Conservation (phyloP, 495 filamentous ascomycete species). For the Stereocaulon alpinum region DNA sequence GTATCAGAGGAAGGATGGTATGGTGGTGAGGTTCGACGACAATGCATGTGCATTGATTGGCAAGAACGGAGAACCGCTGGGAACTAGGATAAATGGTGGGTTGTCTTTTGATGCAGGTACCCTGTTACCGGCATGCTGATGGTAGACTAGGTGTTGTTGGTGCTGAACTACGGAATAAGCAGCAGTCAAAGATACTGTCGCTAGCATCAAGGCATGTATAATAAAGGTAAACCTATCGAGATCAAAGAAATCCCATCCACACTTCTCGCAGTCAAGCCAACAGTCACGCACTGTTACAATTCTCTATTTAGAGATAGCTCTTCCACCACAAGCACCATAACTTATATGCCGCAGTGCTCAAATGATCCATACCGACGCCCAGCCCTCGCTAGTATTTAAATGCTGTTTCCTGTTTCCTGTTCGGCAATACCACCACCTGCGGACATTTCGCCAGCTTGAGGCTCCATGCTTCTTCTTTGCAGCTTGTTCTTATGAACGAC, state of each 20-base stretch:
- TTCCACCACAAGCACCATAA: not conserved
- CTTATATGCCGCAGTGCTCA: no score
- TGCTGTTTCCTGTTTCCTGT: no score
- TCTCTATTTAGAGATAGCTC: not conserved
- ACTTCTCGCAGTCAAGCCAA: not conserved
- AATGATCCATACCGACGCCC: not conserved
- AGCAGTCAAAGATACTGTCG: slow-evolving; percentile 97
- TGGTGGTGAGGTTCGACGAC: slow-evolving; percentile 85
- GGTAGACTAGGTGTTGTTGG: slow-evolving; percentile 26
- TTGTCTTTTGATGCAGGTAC: slow-evolving; percentile 34
- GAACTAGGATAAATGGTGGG: slow-evolving; percentile 75
- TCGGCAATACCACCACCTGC: no score
- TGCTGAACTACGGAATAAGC: slow-evolving; percentile 71
- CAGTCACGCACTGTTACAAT: not conserved
- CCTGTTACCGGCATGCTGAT: slow-evolving; percentile 47
- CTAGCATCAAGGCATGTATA: slow-evolving; percentile 87
- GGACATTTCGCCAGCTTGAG: no score
- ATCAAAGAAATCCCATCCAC: not conserved
- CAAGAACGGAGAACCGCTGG: slow-evolving; percentile 92
- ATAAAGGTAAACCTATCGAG: not conserved
- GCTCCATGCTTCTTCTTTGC: no score
- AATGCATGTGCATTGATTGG: slow-evolving; percentile 97
- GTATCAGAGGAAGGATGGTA: slow-evolving; percentile 75
- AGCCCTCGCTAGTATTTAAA: not conserved
- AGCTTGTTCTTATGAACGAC: no score